Percentiles rank a stretch among this genome's conserved stretches.
These are phyloP conservation scores for Phytophthora parvispora DNA, from an alignment of 352 stramenopile genomes.

Conservation along the genomic window DNA sequence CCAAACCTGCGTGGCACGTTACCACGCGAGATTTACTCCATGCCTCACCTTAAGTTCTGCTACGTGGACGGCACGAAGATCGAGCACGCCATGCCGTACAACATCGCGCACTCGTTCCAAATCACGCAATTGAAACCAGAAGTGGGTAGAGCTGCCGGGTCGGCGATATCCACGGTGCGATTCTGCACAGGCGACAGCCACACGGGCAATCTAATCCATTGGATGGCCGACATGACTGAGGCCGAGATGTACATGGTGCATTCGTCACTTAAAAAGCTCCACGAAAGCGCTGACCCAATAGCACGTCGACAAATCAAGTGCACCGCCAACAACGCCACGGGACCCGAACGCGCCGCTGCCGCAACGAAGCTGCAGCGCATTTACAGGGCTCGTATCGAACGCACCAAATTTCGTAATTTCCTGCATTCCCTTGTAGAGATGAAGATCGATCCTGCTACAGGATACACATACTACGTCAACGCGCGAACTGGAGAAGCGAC, in stretches of 20 bases:
- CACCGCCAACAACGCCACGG: conserved; percentile 69
- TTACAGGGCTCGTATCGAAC: conserved; percentile 72
- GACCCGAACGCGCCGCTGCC: conserved; percentile 63
- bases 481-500: conserved; percentile 66
- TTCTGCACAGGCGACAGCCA: conserved; percentile 52
- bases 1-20: conserved; percentile 45
- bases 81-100: conserved; percentile 52
- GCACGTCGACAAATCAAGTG: conserved; percentile 29
- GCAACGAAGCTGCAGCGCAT: conserved; percentile 78
- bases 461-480: conserved; percentile 72
- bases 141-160: background rate
- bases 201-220: conserved; percentile 36
- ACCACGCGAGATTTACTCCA: conserved; percentile 40
- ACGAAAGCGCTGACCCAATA: conserved; percentile 28
- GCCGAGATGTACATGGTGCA: conserved; percentile 68
- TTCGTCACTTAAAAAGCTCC: conserved; percentile 51
- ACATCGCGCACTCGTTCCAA: conserved; percentile 62
- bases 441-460: conserved; percentile 51
- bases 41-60: conserved; percentile 66
- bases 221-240: conserved; percentile 65
- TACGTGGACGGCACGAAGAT: conserved; percentile 72
- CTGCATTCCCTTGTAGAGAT: conserved; percentile 68
- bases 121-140: conserved; percentile 58
- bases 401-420: conserved; percentile 67
- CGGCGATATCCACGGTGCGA: conserved; percentile 43